phyloP scores from a whole-genome alignment of 2,329 filamentous ascomycete species.

The Daldinia sp. region DNA sequence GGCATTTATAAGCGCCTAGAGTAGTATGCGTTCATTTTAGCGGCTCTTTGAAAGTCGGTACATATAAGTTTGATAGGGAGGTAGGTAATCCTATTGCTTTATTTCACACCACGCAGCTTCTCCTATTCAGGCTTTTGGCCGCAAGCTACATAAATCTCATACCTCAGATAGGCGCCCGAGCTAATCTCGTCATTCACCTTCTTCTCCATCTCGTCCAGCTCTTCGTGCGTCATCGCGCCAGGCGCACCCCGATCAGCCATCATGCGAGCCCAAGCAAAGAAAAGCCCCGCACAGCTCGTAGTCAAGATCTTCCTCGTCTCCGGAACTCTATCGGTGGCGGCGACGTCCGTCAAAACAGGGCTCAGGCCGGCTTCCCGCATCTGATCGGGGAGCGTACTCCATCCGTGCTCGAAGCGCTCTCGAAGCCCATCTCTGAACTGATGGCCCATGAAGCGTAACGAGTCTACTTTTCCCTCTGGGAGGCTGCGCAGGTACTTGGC shows the following conservation, averaged over 20 bases:
- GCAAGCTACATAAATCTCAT: not conserved
- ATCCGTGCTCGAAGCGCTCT: not conserved
- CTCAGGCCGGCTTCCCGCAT: not conserved
- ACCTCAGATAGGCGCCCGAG: not conserved
- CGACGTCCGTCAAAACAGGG: not conserved
- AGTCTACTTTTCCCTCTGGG: not conserved
- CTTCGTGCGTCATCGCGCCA: not conserved
- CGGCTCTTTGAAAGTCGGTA: too few relatives aligned
- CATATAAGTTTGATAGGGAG: too few relatives aligned
- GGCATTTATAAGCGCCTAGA: too few relatives aligned
- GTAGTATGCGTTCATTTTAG: too few relatives aligned
- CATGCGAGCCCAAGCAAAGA: not conserved
- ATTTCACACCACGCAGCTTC: not conserved
- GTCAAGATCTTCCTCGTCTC: not conserved
- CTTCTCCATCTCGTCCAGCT: not conserved
- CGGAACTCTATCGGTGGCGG: not conserved
- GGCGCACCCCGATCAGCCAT: not conserved
- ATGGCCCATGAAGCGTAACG: not conserved
- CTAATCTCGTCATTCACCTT: not conserved
- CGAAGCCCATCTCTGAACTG: not conserved
- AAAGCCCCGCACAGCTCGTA: not conserved
- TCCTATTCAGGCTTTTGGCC: not conserved
- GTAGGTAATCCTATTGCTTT: too few relatives aligned
- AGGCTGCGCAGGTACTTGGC: not conserved
- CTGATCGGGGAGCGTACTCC: not conserved